phyloP scores from a whole-genome alignment of 2,329 filamentous ascomycete species.

The Penicillium griseofulvum region DNA sequence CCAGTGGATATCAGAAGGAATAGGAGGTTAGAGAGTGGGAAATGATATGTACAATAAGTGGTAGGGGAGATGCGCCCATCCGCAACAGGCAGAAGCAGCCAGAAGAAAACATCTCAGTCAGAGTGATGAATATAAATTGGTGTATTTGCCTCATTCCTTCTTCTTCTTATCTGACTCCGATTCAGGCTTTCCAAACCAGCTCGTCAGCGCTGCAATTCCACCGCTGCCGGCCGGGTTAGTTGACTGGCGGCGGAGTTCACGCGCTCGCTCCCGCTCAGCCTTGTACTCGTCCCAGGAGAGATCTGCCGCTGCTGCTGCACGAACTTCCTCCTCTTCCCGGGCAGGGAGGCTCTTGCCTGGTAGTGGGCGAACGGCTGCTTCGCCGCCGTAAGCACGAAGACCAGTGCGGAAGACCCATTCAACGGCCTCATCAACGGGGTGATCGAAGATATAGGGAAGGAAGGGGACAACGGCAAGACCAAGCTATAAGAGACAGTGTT shows the following conservation, averaged over 20 bases:
- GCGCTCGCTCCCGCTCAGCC: constrained; percentile 27
- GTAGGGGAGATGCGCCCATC: constrained; percentile 1
- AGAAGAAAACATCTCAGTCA: background rate
- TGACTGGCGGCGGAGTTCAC: constrained; percentile 24
- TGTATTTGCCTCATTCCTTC: constrained; percentile 16
- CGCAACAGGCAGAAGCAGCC: background rate
- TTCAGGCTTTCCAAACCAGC: constrained; percentile 12
- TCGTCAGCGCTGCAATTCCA: constrained; percentile 3
- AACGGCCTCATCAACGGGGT: constrained; percentile 87
- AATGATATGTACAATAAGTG: constrained; percentile 14
- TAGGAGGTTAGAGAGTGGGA: constrained; percentile 1
- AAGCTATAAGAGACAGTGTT: constrained; percentile 44
- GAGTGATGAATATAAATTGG: background rate
- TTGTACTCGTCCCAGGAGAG: constrained; percentile 39
- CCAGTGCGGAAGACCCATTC: constrained; percentile 86
- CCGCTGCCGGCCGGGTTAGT: constrained; percentile 4
- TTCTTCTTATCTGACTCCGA: constrained; percentile 18
- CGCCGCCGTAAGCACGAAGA: constrained; percentile 70
- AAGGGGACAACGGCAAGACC: constrained; percentile 75
- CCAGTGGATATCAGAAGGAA: constrained; percentile 6
- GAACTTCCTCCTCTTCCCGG: background rate
- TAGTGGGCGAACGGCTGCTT: constrained; percentile 49
- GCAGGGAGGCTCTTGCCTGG: constrained; percentile 18
- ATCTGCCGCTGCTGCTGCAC: constrained; percentile 12
- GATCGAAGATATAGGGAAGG: constrained; percentile 79